Evolutionary conservation across 441 rosid species (phyloP).

Genomic region (Iberis amara): DNA sequence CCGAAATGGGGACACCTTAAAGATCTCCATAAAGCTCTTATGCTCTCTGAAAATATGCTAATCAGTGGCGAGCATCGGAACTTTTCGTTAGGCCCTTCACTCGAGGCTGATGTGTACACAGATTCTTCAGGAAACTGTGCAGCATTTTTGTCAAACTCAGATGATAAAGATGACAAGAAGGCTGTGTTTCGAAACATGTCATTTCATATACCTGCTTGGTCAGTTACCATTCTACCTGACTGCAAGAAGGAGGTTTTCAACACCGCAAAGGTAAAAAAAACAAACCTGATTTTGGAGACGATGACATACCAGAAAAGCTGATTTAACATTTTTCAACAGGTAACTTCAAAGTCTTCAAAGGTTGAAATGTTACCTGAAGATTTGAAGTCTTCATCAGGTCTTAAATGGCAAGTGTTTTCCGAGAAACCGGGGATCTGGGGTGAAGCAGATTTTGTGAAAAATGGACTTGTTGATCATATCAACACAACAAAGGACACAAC

Average conservation of each 20-base stretch:
- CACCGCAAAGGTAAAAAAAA: constrained; percentile 72
- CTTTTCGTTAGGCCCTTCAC: constrained; percentile 58
- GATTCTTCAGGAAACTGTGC: constrained; percentile 69
- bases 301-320: not conserved
- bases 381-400: constrained; percentile 46
- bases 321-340: constrained; percentile 39
- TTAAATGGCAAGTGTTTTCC: constrained; percentile 63
- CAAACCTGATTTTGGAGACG: not conserved
- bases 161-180: constrained; percentile 59
- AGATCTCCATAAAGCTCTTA: constrained; percentile 79
- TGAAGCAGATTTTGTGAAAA: constrained; percentile 53
- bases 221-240: constrained; percentile 91
- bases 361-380: constrained; percentile 75
- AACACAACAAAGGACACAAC: constrained; percentile 80
- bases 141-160: constrained; percentile 80
- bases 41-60: constrained; percentile 61
- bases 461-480: constrained; percentile 65
- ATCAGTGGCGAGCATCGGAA: constrained; percentile 46
- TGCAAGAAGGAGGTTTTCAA: constrained; percentile 77
- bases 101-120: constrained; percentile 81
- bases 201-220: constrained; percentile 90
- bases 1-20: constrained; percentile 97
- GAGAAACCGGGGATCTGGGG: constrained; percentile 87
- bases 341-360: constrained; percentile 53
- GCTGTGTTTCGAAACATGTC: constrained; percentile 57